Conservation (phyloP, 2,329 filamentous ascomycete species). For the Paecilomyces variotii region DNA sequence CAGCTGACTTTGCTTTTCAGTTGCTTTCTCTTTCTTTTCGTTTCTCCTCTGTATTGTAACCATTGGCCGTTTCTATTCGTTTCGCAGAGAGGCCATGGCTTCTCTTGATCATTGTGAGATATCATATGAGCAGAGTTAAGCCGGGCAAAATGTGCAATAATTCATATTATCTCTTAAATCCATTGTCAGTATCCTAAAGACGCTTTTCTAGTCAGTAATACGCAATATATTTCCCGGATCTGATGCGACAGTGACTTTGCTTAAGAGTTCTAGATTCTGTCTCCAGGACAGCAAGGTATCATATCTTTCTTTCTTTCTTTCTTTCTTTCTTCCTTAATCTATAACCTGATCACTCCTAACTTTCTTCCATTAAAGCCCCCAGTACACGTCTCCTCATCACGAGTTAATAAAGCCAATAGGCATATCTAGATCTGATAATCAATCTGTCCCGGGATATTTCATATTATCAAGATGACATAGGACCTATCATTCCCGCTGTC, state of each 20-base stretch:
- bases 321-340: no score
- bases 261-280: no score
- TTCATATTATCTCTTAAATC: not conserved
- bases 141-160: not conserved
- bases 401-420: no score
- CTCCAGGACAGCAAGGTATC: no score
- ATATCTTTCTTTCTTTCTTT: no score
- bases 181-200: not conserved
- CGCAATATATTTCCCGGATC: not conserved
- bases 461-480: no score
- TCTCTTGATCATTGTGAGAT: not conserved
- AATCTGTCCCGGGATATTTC: no score
- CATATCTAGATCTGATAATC: no score
- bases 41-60: conserved; percentile 2
- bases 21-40: not conserved
- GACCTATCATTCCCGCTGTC: no score
- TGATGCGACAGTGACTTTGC: not conserved
- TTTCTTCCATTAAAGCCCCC: no score
- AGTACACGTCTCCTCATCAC: no score
- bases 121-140: not conserved
- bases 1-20: not conserved
- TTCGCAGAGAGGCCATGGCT: not conserved
- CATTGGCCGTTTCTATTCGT: not conserved
- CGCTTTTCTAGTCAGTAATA: not conserved
- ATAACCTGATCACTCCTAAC: no score